Conservation (phyloP, 441 rosid species). For the Jatropha multifida region DNA sequence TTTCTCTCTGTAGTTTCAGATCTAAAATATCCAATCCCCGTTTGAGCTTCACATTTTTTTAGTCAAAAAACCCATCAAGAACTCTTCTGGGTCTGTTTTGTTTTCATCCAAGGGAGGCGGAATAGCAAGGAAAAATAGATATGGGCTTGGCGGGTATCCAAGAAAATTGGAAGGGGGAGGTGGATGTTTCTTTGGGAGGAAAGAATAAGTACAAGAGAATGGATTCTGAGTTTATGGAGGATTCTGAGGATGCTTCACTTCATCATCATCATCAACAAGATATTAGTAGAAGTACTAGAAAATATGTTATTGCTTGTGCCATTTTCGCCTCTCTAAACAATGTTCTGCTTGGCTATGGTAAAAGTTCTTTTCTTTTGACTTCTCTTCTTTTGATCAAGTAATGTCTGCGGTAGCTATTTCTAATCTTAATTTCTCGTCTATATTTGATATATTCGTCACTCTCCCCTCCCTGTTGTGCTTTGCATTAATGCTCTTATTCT, state of each 20-base stretch:
- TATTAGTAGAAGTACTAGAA: conserved; percentile 47
- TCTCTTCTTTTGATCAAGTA: neutral
- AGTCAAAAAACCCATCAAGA: neutral
- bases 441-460: neutral
- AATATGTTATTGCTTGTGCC: conserved; percentile 75
- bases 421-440: neutral
- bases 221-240: conserved; percentile 55
- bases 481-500: neutral
- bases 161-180: conserved; percentile 46
- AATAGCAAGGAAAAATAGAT: conserved; percentile 6
- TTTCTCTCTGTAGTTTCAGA: conserved; percentile 21
- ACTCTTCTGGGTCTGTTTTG: neutral
- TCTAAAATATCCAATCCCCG: conserved; percentile 26
- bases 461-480: neutral
- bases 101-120: conserved; percentile 7
- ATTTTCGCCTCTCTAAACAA: conserved; percentile 80
- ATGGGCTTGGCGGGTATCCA: conserved; percentile 60
- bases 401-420: too few species aligned
- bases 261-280: conserved; percentile 22
- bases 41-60: neutral
- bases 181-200: conserved; percentile 41
- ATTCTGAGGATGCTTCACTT: conserved; percentile 35
- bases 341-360: conserved; percentile 94
- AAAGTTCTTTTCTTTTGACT: conserved; percentile 8
- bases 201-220: conserved; percentile 75